Conservation (phyloP, 1,284 basidiomycete genomes). For the Coniophora puteana region DNA sequence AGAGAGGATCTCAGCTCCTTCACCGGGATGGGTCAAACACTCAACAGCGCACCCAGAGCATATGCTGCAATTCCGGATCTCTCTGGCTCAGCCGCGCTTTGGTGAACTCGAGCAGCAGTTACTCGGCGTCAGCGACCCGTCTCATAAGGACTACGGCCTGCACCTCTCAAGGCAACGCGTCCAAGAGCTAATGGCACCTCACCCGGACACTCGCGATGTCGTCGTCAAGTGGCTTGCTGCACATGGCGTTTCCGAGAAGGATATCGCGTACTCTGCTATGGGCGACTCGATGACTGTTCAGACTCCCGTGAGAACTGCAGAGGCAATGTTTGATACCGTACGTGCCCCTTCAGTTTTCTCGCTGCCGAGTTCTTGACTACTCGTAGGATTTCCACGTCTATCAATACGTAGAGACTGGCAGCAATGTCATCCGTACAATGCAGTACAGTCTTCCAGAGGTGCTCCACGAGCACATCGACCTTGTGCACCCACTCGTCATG, state of each 20-base stretch:
- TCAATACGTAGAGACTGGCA: conserved; percentile 48
- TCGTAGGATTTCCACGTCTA: conserved; percentile 60
- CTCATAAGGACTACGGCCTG: conserved; percentile 36
- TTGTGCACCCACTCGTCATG: conserved; percentile 73
- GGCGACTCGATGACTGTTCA: conserved; percentile 57
- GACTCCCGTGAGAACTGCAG: conserved; percentile 53
- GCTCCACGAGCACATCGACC: conserved; percentile 61
- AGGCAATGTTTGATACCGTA: conserved; percentile 46
- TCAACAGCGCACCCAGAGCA: conserved; percentile 42
- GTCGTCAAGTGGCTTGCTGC: conserved; percentile 55
- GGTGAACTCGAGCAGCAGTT: conserved; percentile 49
- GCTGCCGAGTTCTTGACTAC: too few relatives aligned
- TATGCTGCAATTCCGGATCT: conserved; percentile 55
- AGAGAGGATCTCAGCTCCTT: conserved; percentile 35
- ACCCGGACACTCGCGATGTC: conserved; percentile 40
- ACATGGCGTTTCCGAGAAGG: conserved; percentile 38
- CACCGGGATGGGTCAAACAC: conserved; percentile 47
- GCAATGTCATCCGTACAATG: conserved; percentile 60
- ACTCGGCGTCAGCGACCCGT: conserved; percentile 41
- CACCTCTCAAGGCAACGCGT: conserved; percentile 47
- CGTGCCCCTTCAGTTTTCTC: conserved; percentile 5
- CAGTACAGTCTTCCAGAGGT: conserved; percentile 64
- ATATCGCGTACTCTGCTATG: conserved; percentile 32
- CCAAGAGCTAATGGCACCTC: conserved; percentile 48
- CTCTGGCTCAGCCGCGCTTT: conserved; percentile 60